phyloP scores from a whole-genome alignment of 176 grass and related monocot genomes.

The Paspalum notatum region DNA sequence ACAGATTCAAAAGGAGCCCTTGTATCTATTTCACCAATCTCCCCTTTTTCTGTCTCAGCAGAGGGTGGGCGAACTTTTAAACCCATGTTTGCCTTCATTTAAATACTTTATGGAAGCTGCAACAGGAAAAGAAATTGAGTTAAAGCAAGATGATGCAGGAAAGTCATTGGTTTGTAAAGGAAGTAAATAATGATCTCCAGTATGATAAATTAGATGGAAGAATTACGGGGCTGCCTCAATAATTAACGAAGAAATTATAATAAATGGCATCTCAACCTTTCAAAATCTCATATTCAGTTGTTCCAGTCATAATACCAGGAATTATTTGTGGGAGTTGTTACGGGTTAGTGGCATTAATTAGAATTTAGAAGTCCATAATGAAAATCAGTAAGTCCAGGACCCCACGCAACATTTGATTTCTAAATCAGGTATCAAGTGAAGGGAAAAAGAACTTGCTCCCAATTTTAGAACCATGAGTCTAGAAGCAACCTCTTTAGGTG shows the following conservation, averaged over 20 bases:
- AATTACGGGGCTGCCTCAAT: background rate
- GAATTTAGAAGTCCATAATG: background rate
- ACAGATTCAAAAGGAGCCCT: conserved; percentile 97
- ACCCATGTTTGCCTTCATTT: conserved; percentile 57
- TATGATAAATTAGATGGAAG: background rate
- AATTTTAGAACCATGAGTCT: background rate
- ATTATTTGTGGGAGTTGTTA: background rate
- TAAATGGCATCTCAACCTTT: background rate
- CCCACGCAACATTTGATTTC: background rate
- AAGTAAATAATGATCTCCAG: background rate
- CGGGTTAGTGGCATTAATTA: background rate
- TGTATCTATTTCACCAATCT: conserved; percentile 92
- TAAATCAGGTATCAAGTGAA: background rate
- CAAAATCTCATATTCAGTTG: background rate
- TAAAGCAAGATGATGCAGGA: conserved; percentile 3
- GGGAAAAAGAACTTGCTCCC: background rate
- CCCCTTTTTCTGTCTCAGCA: conserved; percentile 59
- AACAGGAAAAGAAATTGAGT: conserved; percentile 26
- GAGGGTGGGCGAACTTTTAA: conserved; percentile 58
- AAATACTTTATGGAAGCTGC: conserved; percentile 36
- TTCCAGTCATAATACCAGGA: background rate
- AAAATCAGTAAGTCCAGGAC: background rate
- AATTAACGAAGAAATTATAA: background rate
- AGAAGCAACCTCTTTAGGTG: background rate
- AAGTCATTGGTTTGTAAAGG: background rate